Percentiles rank a stretch among this genome's conserved stretches.
Conservation (phyloP, 208 protist genomes). For the Phytomonas sp. region DNA sequence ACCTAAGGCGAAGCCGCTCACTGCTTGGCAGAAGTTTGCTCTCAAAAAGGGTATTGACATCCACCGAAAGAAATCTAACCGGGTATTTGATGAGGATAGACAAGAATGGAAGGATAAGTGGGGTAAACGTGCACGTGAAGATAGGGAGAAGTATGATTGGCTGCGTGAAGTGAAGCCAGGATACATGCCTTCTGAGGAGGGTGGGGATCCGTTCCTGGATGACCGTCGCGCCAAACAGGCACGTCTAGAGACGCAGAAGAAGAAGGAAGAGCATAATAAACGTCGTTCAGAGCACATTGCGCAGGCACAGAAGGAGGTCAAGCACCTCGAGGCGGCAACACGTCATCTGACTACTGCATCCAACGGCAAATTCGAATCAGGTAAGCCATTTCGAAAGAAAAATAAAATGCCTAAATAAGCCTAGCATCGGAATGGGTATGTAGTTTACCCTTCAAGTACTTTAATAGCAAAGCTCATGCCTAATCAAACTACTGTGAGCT, state of each 20-base stretch:
- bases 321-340: conserved; percentile 58
- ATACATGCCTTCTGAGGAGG: conserved; percentile 80
- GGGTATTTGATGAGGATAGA: conserved; percentile 85
- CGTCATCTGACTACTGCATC: conserved; percentile 78
- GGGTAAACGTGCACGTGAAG: conserved; percentile 88
- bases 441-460: not conserved
- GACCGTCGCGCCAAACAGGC: conserved; percentile 76
- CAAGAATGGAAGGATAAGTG: conserved; percentile 90
- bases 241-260: conserved; percentile 80
- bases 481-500: not conserved
- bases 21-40: conserved; percentile 90
- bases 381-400: conserved; percentile 52
- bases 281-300: conserved; percentile 68
- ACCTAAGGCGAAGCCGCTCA: conserved; percentile 81
- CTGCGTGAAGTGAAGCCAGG: conserved; percentile 83
- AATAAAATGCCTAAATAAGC: conserved; percentile 27
- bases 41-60: conserved; percentile 91
- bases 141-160: conserved; percentile 88
- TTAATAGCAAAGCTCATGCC: not conserved
- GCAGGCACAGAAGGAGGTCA: conserved; percentile 71
- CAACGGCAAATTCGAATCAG: conserved; percentile 90
- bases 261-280: conserved; percentile 89
- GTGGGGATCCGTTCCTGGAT: conserved; percentile 90
- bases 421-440: not conserved
- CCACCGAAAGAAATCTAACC: conserved; percentile 83